A percentile compares a stretch with the other conserved stretches of the same genome.
Conservation (phyloP, 129 eudicot genomes). For the Pulicaria dysenterica region DNA sequence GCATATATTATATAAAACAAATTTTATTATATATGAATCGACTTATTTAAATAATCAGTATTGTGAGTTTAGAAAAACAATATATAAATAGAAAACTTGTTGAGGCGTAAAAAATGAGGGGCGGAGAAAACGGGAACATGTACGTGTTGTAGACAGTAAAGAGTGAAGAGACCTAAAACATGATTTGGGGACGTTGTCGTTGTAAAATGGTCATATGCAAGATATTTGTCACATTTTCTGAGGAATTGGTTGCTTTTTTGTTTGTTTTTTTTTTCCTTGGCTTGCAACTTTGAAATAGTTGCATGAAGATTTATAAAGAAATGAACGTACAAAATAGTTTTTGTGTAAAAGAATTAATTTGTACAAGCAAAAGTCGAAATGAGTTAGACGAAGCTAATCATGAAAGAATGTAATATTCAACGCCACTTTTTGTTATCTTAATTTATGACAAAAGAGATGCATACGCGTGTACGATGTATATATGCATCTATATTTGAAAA, state of each 20-base stretch:
- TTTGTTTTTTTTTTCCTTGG: background rate
- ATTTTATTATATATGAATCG: too few species aligned
- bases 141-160: slow-evolving; percentile 9
- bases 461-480: too few species aligned
- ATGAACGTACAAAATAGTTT: too few species aligned
- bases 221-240: background rate
- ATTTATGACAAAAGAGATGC: too few species aligned
- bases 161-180: slow-evolving; percentile 34
- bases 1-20: too few species aligned
- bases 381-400: too few species aligned
- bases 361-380: too few species aligned
- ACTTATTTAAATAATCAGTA: too few species aligned
- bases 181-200: slow-evolving; percentile 40
- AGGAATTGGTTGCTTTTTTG: slow-evolving; percentile 6
- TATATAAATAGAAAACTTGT: slow-evolving; percentile 5
- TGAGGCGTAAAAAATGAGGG: slow-evolving; percentile 28
- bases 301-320: background rate
- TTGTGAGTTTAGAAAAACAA: background rate
- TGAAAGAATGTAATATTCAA: too few species aligned
- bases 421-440: too few species aligned
- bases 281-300: background rate
- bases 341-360: too few species aligned
- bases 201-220: slow-evolving; percentile 17
- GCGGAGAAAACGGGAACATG: slow-evolving; percentile 33
- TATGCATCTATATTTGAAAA: too few species aligned